These are phyloP conservation scores for Pleurotus djamor DNA, from an alignment of 768 basidiomycete genomes.

Conservation along the genomic window DNA sequence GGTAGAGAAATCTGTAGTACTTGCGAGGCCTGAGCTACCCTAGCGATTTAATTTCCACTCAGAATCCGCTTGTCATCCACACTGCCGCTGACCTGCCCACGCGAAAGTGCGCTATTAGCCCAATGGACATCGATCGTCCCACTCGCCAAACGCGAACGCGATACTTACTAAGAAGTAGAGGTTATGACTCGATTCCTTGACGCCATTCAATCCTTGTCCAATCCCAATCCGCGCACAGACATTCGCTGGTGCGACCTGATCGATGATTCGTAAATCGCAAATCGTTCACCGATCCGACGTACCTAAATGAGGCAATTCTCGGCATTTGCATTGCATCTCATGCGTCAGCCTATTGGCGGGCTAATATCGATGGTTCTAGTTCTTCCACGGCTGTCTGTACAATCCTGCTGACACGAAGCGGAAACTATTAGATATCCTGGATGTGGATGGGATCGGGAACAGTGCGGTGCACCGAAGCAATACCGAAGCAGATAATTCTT, in stretches of 20 bases:
- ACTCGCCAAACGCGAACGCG: background rate
- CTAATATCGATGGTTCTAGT: background rate
- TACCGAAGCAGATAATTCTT: background rate
- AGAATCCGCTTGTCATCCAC: background rate
- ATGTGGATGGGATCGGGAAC: constrained; percentile 2
- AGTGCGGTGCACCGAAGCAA: constrained; percentile 5
- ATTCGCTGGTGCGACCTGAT: no score
- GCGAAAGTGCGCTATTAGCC: background rate
- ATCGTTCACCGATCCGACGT: background rate
- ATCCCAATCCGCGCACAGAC: background rate
- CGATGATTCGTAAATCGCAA: no score
- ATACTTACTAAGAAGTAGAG: background rate
- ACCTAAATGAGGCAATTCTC: background rate
- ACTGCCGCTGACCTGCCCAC: background rate
- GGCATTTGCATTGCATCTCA: background rate
- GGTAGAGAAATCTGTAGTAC: background rate
- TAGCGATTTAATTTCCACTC: background rate
- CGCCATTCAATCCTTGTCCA: background rate
- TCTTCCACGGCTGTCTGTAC: background rate
- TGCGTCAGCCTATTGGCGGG: constrained; percentile 6
- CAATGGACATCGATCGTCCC: background rate
- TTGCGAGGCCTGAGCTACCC: background rate
- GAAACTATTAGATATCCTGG: background rate
- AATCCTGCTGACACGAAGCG: background rate
- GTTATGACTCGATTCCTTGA: background rate